Base-by-base conservation (phyloP, 495 filamentous ascomycete genomes). In the Podospora appendiculata region DNA sequence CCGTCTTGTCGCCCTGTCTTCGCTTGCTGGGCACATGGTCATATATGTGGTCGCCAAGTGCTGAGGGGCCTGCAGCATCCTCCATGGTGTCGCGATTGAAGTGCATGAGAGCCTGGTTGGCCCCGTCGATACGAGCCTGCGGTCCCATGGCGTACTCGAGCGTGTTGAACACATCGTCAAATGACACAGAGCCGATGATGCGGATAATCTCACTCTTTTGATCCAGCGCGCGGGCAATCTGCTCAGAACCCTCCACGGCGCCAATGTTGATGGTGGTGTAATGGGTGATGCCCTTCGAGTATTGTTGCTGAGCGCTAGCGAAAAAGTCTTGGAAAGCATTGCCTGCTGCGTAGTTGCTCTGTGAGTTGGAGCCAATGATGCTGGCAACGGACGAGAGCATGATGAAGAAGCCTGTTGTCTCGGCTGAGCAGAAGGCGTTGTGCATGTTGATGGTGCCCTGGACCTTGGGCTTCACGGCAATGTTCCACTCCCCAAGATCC, bases 371-470 rank as follows among this genome's bases (percentile, higher is more conserved):
- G 9, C 80, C 82, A 13, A 81, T 62, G 7, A 77, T 60, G 6
- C 73, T 78, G 8, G 75, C 64, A 0, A 79, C 57, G 2, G 82
- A 85, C 17, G 78, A 80, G 9, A 83, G 67, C 14, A 69, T 66
- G 43, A 84, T 63, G 58, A 85, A 84, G 68, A 85, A 85, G 55
- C 84, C 82, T 57, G 25, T 64, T 59, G n/a, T 38, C 32, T 16
- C 19, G 41, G 62, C 60, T 4, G 38, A 41, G 36, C 38, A 42
- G n/a, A 52, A 45, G 32, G 14, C 17, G 10, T 49, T 25, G 71
- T 17, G 68, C 46, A 46, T 56, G 9, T 63, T 52, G 58, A 71
- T 77, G 16, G 74, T 57, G 3, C 65, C 64, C 18, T 63, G 58
- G 2, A 64, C 71, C 70, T 81, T 77, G 42, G 74, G 74, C 16